Evolutionary conservation across 2,329 filamentous ascomycete genomes (phyloP).

Genomic region (Orbilia quercus): DNA sequence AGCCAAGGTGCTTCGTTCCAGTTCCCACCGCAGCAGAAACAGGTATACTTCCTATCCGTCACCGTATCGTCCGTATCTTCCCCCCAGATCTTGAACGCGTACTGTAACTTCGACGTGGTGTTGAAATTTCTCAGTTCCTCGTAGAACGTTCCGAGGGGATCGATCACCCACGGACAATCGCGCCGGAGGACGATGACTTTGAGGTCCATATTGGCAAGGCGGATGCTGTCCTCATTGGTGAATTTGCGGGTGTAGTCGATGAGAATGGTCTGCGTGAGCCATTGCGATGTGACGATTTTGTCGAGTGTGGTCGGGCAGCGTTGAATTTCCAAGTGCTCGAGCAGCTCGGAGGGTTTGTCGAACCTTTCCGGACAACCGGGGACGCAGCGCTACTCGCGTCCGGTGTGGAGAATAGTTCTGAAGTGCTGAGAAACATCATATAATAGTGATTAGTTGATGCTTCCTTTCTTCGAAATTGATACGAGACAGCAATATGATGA

Average conservation of each 20-base stretch:
- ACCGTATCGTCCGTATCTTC: background rate
- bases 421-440: constrained; percentile 24
- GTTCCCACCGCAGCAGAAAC: constrained; percentile 32
- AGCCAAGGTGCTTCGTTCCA: constrained; percentile 10
- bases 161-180: constrained; percentile 31
- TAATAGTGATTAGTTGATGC: background rate
- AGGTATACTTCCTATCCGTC: constrained; percentile 19
- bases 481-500: background rate
- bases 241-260: constrained; percentile 15
- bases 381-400: constrained; percentile 44
- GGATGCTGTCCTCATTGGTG: constrained; percentile 35
- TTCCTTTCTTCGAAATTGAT: background rate
- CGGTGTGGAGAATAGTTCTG: constrained; percentile 29
- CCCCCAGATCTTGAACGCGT: constrained; percentile 11
- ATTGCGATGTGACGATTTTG: constrained; percentile 25
- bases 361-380: constrained; percentile 27
- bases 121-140: constrained; percentile 4
- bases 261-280: constrained; percentile 34
- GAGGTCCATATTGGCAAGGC: constrained; percentile 6
- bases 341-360: constrained; percentile 26
- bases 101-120: background rate
- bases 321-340: constrained; percentile 25
- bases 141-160: constrained; percentile 39
- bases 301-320: background rate
- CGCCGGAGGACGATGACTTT: constrained; percentile 33